phyloP scores from a whole-genome alignment of 1,139 yeast species.

The Yamadazyma conglobata region DNA sequence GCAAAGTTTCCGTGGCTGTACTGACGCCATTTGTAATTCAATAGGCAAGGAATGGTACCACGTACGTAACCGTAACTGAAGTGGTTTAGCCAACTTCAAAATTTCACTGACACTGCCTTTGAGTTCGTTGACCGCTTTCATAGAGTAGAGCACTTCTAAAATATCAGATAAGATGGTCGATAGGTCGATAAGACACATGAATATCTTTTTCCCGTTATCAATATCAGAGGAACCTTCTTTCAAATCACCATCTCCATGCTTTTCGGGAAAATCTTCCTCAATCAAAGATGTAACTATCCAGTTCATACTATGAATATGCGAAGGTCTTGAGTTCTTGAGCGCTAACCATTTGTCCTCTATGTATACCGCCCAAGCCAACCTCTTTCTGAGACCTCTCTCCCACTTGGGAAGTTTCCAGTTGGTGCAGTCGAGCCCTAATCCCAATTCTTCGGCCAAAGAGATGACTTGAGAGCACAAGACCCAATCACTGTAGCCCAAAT shows the following conservation, averaged over 20 bases:
- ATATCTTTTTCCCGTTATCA: constrained; percentile 67
- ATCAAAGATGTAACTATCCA: constrained; percentile 65
- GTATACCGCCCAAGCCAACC: constrained; percentile 92
- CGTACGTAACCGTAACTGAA: constrained; percentile 70
- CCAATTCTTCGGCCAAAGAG: constrained; percentile 80
- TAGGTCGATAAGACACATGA: constrained; percentile 65
- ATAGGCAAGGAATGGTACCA: constrained; percentile 84
- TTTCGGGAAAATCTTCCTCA: constrained; percentile 75
- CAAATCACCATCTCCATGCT: constrained; percentile 53
- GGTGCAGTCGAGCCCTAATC: constrained; percentile 80
- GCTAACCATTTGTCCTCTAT: constrained; percentile 87
- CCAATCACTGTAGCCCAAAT: constrained; percentile 71
- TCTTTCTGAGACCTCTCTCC: constrained; percentile 81
- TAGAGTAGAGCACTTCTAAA: constrained; percentile 64
- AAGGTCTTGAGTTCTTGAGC: constrained; percentile 72
- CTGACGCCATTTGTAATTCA: constrained; percentile 61
- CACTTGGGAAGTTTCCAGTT: constrained; percentile 88
- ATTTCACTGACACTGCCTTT: constrained; percentile 57
- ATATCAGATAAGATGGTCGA: constrained; percentile 73
- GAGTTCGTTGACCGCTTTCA: constrained; percentile 56
- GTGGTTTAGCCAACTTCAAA: constrained; percentile 74
- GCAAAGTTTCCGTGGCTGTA: constrained; percentile 58
- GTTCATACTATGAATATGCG: constrained; percentile 64
- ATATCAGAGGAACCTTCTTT: constrained; percentile 67
- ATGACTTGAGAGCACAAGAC: constrained; percentile 82